Evolutionary conservation across 768 basidiomycete genomes (phyloP).

Genomic region (Galerina sulciceps): DNA sequence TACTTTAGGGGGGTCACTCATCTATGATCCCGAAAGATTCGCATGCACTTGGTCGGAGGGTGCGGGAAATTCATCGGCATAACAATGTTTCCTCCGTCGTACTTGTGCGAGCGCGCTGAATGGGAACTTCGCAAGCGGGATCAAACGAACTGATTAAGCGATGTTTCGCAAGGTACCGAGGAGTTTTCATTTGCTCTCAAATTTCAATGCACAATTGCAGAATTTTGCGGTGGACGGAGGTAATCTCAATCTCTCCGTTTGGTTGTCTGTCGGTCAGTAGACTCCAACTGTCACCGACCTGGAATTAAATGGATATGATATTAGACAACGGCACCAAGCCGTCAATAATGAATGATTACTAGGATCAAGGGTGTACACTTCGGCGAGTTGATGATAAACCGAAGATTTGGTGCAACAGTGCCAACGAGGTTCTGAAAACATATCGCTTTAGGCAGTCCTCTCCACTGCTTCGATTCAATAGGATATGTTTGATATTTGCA

Average conservation of each 20-base stretch:
- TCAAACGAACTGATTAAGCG: conserved; percentile 3
- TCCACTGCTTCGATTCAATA: not conserved
- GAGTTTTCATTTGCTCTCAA: conserved; percentile 3
- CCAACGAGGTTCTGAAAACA: not conserved
- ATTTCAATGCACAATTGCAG: not conserved
- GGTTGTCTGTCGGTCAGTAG: not conserved
- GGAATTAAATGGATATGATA: not conserved
- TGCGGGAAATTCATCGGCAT: conserved; percentile 9
- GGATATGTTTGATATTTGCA: not conserved
- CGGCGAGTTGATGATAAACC: conserved; percentile 21
- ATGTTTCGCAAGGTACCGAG: conserved; percentile 11
- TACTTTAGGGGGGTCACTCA: conserved; percentile 2
- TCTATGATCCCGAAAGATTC: not conserved
- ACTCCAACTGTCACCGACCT: not conserved
- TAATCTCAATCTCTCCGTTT: not conserved
- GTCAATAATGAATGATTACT: not conserved
- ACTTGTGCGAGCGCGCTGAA: not conserved
- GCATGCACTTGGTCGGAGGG: not conserved
- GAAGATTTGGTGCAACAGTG: conserved; percentile 3
- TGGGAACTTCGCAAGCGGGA: not conserved
- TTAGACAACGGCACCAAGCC: not conserved
- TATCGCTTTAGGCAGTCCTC: not conserved
- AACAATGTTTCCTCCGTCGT: conserved; percentile 9
- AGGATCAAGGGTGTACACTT: conserved; percentile 6
- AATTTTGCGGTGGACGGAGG: too few species aligned